Base-by-base conservation (phyloP, 2,329 filamentous ascomycete species). In the Aureobasidium sp. region DNA sequence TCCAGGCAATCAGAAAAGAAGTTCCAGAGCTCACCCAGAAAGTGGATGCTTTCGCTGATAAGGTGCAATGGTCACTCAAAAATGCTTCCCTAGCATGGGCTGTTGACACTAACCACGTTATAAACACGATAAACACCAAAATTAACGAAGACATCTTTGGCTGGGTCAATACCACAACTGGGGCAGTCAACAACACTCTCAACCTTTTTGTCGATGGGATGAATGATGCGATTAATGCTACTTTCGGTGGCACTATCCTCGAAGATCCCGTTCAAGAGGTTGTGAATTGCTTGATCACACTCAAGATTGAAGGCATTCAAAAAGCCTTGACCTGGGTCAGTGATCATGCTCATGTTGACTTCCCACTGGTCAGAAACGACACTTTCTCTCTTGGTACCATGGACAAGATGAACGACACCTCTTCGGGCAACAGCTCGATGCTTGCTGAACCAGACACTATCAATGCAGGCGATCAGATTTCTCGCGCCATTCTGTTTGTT, bases 241-340 rank as follows among this genome's bases (percentile, higher is more conserved):
- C 88, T 3, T 97, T 97, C 72, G 90, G 90, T 56, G 86, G 85
- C 50, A 97, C 93, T 0, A 76, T 92, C 45, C 85, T 96, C 47
- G 83, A 91, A 66, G 83, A 87, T 31, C 89, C 91, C 0, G 86
- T 96, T 69, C 81, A 85, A 69, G 87, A 90, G 47, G 85, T 97
- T 37, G 82, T 97, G 65, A 83, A 90, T 70, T 97, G 94, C 71
- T 80, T 97, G n/a, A 85, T 97, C 66, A 85, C 87, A 8, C 81
- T 96, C 70, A 97, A 97, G 78, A 82, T 97, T 65, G 85, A 89
- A 67, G 83, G 86, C 24, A 85, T 99, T 66, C 85, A 97, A 73
- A 87, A 89, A 70, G 94, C 89, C 14, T 81, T 97, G n/a, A 96
- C 90, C 0, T 99, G 93, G 93, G 89, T 96, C 12, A 84, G 89